Evolutionary conservation across 208 protist genomes (phyloP).

Genomic region (Lotmaria passim): DNA sequence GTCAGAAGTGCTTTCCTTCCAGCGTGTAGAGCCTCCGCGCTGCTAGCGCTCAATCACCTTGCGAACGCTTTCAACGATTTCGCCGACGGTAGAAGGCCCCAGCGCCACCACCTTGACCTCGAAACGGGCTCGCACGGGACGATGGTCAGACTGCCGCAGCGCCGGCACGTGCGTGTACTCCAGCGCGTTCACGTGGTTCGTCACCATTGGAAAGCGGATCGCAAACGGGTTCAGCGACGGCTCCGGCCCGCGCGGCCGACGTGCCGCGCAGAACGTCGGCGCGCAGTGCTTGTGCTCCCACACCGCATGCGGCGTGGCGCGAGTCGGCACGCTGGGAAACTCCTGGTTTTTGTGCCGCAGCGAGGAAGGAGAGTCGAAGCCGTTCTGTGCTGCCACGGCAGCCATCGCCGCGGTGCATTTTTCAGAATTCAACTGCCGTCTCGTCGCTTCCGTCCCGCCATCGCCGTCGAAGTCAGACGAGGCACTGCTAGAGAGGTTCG

Average conservation of each 20-base stretch:
- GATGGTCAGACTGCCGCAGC: slow-evolving; percentile 74
- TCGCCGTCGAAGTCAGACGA: background rate
- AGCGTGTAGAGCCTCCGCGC: background rate
- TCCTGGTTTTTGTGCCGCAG: background rate
- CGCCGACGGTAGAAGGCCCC: slow-evolving; percentile 39
- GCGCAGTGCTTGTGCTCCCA: slow-evolving; percentile 32
- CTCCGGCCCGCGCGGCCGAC: slow-evolving; percentile 10
- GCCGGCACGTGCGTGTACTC: slow-evolving; percentile 52
- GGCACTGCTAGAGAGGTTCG: slow-evolving; percentile 11
- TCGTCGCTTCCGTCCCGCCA: background rate
- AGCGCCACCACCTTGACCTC: slow-evolving; percentile 62
- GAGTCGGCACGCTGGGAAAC: background rate
- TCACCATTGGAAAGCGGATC: slow-evolving; percentile 53
- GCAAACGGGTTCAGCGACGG: slow-evolving; percentile 13
- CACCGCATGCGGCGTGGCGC: slow-evolving; percentile 11
- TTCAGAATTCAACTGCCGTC: background rate
- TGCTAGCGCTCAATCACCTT: slow-evolving; percentile 6
- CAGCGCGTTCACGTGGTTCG: slow-evolving; percentile 50
- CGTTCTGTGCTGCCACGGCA: slow-evolving; percentile 13
- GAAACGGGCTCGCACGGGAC: slow-evolving; percentile 74
- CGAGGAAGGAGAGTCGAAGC: background rate
- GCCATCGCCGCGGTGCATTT: slow-evolving; percentile 10
- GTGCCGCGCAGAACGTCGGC: slow-evolving; percentile 40
- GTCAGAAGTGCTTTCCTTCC: too few species aligned
- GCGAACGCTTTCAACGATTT: slow-evolving; percentile 32